These are phyloP conservation scores for Solanum bukasovii DNA, from an alignment of 257 asterid genomes.

Conservation along the genomic window DNA sequence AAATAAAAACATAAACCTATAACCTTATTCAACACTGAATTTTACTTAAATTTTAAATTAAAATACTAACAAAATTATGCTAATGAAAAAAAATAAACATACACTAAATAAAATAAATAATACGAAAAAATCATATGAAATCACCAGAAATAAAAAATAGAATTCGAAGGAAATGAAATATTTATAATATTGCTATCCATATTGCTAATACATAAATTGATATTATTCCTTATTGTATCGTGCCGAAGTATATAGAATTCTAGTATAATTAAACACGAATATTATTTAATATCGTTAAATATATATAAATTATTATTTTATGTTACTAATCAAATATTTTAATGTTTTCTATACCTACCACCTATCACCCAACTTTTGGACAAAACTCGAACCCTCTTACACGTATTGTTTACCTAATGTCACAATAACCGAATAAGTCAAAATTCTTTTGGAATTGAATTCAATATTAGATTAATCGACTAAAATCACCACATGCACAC, in stretches of 20 bases:
- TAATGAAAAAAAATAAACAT: too few relatives aligned
- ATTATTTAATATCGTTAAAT: not conserved
- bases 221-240: not conserved
- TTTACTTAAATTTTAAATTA: not conserved
- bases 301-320: not conserved
- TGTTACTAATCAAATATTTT: not conserved
- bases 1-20: not conserved
- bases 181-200: not conserved
- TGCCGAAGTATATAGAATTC: not conserved
- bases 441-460: not conserved
- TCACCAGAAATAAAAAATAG: not conserved
- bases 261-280: not conserved
- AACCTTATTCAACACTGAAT: not conserved
- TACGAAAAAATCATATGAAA: too few relatives aligned
- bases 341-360: not conserved
- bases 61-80: not conserved
- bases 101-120: not conserved
- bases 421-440: not conserved
- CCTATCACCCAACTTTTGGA: not conserved
- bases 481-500: not conserved
- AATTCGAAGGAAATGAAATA: not conserved
- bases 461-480: not conserved
- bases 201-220: not conserved
- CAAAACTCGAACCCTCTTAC: not conserved
- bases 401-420: not conserved